Evolutionary conservation across 805 yeast species (phyloP).

Genomic region (Yarrowia alimentaria): DNA sequence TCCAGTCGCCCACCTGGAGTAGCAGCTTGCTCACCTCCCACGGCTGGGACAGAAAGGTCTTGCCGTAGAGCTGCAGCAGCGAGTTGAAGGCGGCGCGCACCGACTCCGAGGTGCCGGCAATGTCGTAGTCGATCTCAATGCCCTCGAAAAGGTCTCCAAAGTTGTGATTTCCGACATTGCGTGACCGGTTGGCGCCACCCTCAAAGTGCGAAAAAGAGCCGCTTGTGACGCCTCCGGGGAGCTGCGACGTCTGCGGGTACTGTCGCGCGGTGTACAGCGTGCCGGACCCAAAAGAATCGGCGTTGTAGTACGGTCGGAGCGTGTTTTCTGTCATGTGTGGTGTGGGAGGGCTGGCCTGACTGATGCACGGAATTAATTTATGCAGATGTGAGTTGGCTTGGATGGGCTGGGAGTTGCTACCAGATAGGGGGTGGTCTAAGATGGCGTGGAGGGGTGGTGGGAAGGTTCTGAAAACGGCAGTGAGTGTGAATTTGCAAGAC

Average conservation of each 20-base stretch:
- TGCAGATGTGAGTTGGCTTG: no score
- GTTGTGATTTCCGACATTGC: conserved; percentile 23
- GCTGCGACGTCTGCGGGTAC: conserved; percentile 30
- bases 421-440: no score
- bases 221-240: conserved; percentile 7
- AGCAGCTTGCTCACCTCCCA: conserved; percentile 78
- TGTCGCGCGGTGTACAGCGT: conserved; percentile 33
- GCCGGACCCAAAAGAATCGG: conserved; percentile 57
- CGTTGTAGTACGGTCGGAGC: conserved; percentile 67
- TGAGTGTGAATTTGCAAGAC: no score
- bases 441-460: no score
- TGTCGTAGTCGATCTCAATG: conserved; percentile 33
- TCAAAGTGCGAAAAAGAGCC: conserved; percentile 31
- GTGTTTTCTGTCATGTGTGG: background rate
- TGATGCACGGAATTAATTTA: background rate
- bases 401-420: no score
- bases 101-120: conserved; percentile 29
- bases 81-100: conserved; percentile 45
- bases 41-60: conserved; percentile 76
- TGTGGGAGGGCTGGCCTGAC: background rate
- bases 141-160: conserved; percentile 33
- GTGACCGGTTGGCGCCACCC: conserved; percentile 26
- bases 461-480: no score
- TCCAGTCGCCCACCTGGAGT: conserved; percentile 69
- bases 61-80: conserved; percentile 65